Conservation (phyloP, 139 green algal genomes). For the Chlamydomonas sphaeroides region DNA sequence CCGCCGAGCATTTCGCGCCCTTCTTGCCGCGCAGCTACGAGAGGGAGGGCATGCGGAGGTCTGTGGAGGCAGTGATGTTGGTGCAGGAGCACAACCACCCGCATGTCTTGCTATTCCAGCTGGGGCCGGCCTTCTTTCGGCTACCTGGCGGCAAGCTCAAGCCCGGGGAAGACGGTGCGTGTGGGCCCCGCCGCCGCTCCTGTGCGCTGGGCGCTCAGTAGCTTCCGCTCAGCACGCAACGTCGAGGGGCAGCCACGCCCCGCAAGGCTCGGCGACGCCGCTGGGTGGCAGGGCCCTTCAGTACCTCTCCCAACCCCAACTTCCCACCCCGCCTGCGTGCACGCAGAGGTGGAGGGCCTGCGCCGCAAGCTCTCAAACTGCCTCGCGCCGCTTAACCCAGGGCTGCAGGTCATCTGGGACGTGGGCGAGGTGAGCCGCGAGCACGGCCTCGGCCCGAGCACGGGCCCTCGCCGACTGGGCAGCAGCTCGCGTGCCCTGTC, state of each 20-base stretch:
- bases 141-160: constrained; percentile 91
- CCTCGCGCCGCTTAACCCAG: constrained; percentile 72
- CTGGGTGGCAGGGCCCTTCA: background rate
- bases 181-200: no score
- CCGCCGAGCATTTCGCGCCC: background rate
- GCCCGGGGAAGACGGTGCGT: constrained; percentile 89
- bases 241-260: no score
- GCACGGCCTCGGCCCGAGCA: no score
- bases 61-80: constrained; percentile 90
- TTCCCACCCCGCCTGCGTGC: no score
- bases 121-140: constrained; percentile 82
- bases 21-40: constrained; percentile 75
- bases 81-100: constrained; percentile 94
- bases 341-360: constrained; percentile 87
- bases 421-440: constrained; percentile 43
- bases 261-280: background rate
- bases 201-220: no score
- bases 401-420: constrained; percentile 63
- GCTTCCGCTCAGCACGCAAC: no score
- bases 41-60: constrained; percentile 81
- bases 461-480: no score
- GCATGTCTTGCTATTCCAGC: constrained; percentile 93
- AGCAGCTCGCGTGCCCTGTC: no score
- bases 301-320: background rate
- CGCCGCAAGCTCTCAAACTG: constrained; percentile 86